Percentiles rank a stretch among this genome's conserved stretches.
Conservation (phyloP, 106 monocot genomes). For the Dendrobium huoshanense region DNA sequence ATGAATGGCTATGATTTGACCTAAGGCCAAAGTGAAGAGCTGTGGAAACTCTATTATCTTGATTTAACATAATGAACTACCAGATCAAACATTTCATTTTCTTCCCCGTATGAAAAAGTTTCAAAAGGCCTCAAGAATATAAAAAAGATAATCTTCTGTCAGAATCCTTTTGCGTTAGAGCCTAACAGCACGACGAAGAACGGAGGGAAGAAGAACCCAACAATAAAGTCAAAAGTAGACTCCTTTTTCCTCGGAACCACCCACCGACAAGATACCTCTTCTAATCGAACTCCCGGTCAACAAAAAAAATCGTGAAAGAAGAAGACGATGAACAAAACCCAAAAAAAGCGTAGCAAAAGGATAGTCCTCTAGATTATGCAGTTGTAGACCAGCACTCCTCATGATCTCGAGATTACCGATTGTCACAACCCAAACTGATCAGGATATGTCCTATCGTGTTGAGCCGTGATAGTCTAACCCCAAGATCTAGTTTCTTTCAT, state of each 20-base stretch:
- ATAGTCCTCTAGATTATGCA: background rate
- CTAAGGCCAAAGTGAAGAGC: background rate
- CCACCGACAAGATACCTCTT: background rate
- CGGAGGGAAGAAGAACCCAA: background rate
- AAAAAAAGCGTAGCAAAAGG: background rate
- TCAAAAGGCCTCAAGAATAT: background rate
- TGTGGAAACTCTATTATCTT: background rate
- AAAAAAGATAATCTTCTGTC: background rate
- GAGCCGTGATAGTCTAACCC: too few species aligned
- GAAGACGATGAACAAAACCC: slow-evolving; percentile 5
- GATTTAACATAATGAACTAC: background rate
- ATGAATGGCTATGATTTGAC: too few species aligned
- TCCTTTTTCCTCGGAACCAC: background rate
- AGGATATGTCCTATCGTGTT: too few species aligned
- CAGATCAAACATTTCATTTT: background rate
- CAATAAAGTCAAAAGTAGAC: background rate
- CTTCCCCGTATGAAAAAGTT: background rate
- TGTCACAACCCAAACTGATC: too few species aligned
- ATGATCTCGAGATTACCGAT: slow-evolving; percentile 12
- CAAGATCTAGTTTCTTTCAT: too few species aligned
- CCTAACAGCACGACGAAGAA: background rate
- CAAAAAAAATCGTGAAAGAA: background rate
- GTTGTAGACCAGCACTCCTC: background rate
- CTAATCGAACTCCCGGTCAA: background rate
- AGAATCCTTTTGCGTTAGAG: background rate